Evolutionary conservation across 1,139 yeast species (phyloP), one percentile per base, ranked within the genome.

Genomic region (Nadsonia commutata): DNA sequence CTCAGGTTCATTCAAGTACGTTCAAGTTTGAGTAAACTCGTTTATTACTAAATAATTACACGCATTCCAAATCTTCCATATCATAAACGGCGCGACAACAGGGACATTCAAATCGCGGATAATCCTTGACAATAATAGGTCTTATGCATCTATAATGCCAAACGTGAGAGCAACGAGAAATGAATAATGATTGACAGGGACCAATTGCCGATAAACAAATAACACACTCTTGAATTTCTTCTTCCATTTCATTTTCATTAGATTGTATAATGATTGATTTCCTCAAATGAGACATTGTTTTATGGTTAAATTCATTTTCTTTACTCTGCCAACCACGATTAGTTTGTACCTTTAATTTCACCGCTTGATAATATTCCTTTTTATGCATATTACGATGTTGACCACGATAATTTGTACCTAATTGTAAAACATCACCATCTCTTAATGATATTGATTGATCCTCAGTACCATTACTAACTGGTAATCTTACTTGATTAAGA

Each of bases 121-220:
- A 86, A 44, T 88, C 73, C 58, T 78, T 78, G 48, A 83, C 77
- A 45, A 90, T 76, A 31, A 88, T 70, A 18, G 95, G 94, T 46
- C 96, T 67, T 49, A 90, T 84, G 63, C 98, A 90, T 58, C 82
- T 82, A 65, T 85, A 90, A 62, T 90, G 98, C 95, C 96, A 90
- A 40, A 86, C 77, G 62, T 90, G 97, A 1, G 95, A 81, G 60
- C 98, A 90, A 3, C 96, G 95, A 43, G 95, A 79, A 37, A 88
- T 80, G 57, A 90, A 90, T 45, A 88, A 71, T 1, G 96, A 85
- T 57, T 88, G 95, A 51, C 94, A 81, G 1, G 96, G 95, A 52
- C 80, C 81, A 38, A 88, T 74, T 42, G 80, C 75, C 49, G 80
- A 72, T 44, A 90, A 65, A 59, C 98, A 88, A 44, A 88, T 86